These are phyloP conservation scores for Suillus decipiens DNA, from an alignment of 768 basidiomycete genomes.

Conservation along the genomic window DNA sequence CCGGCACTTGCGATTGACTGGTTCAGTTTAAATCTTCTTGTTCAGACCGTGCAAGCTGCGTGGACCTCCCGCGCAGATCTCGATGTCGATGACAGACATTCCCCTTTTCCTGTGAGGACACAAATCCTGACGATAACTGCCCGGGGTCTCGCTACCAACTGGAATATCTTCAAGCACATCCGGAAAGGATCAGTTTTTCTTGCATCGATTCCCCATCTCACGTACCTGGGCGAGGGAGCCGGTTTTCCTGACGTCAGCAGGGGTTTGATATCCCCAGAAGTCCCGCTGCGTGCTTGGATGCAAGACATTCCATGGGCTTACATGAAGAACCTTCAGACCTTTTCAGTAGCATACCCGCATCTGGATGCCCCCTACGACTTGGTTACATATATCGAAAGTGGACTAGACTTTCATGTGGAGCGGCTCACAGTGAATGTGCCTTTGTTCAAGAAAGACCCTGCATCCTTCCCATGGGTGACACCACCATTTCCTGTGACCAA, in stretches of 20 bases:
- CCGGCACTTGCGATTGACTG: background rate
- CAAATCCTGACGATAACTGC: background rate
- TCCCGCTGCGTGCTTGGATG: too few species aligned
- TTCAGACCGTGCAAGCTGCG: too few species aligned
- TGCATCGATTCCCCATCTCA: background rate
- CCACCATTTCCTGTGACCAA: background rate
- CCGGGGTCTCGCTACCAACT: accelerated
- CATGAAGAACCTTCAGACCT: background rate
- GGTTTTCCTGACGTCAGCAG: background rate
- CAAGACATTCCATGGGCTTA: background rate
- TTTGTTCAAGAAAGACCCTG: background rate
- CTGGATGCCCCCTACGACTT: background rate
- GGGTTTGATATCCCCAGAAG: too few species aligned
- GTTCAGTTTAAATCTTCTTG: background rate
- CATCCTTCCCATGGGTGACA: background rate
- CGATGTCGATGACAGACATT: background rate
- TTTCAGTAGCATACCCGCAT: background rate
- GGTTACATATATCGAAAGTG: background rate
- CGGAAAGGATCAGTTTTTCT: background rate
- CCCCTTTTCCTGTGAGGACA: background rate
- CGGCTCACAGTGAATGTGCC: background rate
- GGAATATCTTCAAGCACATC: too few species aligned
- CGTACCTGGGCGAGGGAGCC: background rate
- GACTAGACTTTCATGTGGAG: background rate
- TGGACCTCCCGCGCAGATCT: too few species aligned